A percentile compares a stretch with the other conserved stretches of the same genome.
These are phyloP conservation scores for Phytomonas sp. DNA, from an alignment of 208 protist genomes.

Conservation along the genomic window DNA sequence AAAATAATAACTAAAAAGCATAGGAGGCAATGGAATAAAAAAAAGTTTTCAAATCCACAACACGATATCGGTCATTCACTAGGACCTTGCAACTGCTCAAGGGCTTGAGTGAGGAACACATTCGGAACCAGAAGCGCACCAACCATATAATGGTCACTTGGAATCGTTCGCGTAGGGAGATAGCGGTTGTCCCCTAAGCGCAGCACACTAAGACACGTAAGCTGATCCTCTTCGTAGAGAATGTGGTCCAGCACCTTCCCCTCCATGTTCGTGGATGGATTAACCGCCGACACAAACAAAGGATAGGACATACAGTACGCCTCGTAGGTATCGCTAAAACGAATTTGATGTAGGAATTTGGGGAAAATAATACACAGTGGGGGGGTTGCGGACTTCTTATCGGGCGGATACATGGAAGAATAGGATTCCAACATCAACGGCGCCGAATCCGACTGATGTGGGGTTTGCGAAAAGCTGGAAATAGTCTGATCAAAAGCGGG, in stretches of 20 bases:
- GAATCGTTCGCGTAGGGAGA: conserved; percentile 44
- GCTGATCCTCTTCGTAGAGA: conserved; percentile 41
- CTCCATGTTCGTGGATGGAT: conserved; percentile 63
- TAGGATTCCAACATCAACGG: background rate
- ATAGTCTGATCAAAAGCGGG: background rate
- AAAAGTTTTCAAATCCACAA: background rate
- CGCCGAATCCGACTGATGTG: background rate
- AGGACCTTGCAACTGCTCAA: conserved; percentile 11
- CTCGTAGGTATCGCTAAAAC: conserved; percentile 57
- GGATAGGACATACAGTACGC: conserved; percentile 55
- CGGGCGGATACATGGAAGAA: background rate
- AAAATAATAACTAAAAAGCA: conserved; percentile 12
- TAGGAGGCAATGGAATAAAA: background rate
- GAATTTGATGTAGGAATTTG: conserved; percentile 27
- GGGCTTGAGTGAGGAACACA: background rate
- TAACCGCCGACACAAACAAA: conserved; percentile 49
- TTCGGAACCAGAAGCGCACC: conserved; percentile 45
- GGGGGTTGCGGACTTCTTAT: background rate
- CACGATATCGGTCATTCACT: background rate
- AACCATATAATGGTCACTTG: conserved; percentile 82
- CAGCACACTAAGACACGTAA: conserved; percentile 51
- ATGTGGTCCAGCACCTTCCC: conserved; percentile 86
- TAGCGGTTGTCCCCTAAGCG: conserved; percentile 36
- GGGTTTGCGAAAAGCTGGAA: background rate
- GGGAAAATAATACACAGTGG: background rate